A percentile compares a stretch with the other conserved stretches of the same genome.
Conservation (phyloP, 768 basidiomycete genomes). For the Gelatoporia subvermispora region DNA sequence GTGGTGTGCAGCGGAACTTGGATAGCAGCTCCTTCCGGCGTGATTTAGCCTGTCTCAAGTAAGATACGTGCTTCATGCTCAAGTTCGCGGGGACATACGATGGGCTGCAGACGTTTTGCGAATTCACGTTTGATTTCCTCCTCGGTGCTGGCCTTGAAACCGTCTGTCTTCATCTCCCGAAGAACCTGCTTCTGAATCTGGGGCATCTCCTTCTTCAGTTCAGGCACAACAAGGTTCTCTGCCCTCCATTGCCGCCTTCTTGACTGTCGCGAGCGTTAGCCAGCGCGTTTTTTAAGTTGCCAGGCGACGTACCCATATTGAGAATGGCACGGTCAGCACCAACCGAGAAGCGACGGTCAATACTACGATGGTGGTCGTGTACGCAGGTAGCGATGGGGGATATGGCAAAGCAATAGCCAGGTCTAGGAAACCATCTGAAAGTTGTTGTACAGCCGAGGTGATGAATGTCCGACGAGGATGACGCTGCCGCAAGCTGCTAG, state of each 20-base stretch:
- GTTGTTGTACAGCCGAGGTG: slow-evolving; percentile 16
- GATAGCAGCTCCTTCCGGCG: slow-evolving; percentile 58
- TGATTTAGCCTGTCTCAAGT: slow-evolving; percentile 38
- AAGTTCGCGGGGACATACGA: slow-evolving; percentile 33
- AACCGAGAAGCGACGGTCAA: slow-evolving; percentile 59
- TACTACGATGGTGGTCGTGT: slow-evolving; percentile 72
- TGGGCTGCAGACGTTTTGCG: slow-evolving; percentile 39
- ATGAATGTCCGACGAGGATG: slow-evolving; percentile 15
- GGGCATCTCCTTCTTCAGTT: slow-evolving; percentile 46
- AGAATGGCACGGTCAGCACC: slow-evolving; percentile 57
- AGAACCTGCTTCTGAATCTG: slow-evolving; percentile 28
- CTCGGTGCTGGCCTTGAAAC: slow-evolving; percentile 22
- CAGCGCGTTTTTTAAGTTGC: not conserved
- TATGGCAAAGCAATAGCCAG: slow-evolving; percentile 69
- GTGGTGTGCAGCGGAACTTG: slow-evolving; percentile 52
- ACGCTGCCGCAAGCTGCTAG: not conserved
- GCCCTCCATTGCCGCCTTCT: slow-evolving; percentile 54
- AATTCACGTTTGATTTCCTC: slow-evolving; percentile 27
- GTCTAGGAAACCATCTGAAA: slow-evolving; percentile 65
- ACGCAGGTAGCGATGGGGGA: slow-evolving; percentile 62
- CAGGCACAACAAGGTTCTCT: slow-evolving; percentile 58
- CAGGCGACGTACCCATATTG: slow-evolving; percentile 62
- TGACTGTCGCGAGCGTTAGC: slow-evolving; percentile 36
- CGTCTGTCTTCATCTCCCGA: slow-evolving; percentile 49
- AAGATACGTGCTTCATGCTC: not conserved